A percentile compares a stretch with the other conserved stretches of the same genome.
Conservation (phyloP, 2,329 filamentous ascomycete genomes). For the Sodiomyces alkalinus region DNA sequence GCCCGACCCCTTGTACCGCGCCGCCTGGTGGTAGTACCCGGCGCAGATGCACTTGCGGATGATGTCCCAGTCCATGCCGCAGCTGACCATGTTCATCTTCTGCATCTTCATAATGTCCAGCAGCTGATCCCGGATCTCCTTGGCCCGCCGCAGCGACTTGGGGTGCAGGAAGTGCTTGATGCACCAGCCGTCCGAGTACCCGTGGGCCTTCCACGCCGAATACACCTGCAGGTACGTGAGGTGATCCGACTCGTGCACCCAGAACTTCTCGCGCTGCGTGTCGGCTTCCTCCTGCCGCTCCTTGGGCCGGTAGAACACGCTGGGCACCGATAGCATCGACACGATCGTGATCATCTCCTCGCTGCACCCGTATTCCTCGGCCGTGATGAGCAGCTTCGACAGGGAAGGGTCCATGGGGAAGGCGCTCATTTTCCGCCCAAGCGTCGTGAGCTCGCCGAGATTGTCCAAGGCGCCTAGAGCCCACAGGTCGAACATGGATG, state of each 20-base stretch:
- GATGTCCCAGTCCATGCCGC: conserved; percentile 93
- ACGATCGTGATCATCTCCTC: conserved; percentile 98
- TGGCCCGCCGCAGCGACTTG: conserved; percentile 82
- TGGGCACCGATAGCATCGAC: conserved; percentile 92
- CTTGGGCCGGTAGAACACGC: conserved; percentile 92
- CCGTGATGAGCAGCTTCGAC: conserved; percentile 86
- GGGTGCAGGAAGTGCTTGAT: conserved; percentile 84
- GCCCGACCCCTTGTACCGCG: conserved; percentile 87
- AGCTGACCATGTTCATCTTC: conserved; percentile 75
- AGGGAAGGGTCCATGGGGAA: conserved; percentile 97
- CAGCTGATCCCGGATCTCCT: conserved; percentile 89
- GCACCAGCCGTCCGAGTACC: conserved; percentile 83
- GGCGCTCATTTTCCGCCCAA: conserved; percentile 87
- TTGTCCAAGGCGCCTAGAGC: conserved; percentile 88
- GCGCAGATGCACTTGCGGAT: conserved; percentile 94
- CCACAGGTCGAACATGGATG: conserved; percentile 95
- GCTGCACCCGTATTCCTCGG: conserved; percentile 78
- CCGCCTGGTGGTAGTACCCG: conserved; percentile 95
- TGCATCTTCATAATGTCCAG: conserved; percentile 88
- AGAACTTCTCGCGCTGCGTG: conserved; percentile 91
- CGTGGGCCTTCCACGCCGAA: conserved; percentile 86
- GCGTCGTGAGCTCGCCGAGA: conserved; percentile 72
- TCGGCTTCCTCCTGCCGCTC: conserved; percentile 96
- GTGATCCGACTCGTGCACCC: conserved; percentile 94
- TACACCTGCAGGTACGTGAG: conserved; percentile 92